Evolutionary conservation across 495 filamentous ascomycete species (phyloP).

Genomic region (Hyphodiscus hymeniophilus): DNA sequence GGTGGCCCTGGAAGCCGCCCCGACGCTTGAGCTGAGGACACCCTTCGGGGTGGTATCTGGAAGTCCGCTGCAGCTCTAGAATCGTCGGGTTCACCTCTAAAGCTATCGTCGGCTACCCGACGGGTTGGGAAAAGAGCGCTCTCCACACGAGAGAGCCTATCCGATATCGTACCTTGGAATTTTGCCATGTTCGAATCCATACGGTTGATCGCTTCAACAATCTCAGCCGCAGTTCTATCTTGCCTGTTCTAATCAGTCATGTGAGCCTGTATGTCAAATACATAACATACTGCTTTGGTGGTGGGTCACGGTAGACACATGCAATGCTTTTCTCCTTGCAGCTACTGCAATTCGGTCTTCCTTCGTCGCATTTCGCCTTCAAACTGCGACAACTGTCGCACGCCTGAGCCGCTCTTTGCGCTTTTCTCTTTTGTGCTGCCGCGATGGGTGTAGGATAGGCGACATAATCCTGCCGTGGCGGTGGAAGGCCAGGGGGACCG

Average conservation of each 20-base stretch:
- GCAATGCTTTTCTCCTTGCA: conserved; percentile 48
- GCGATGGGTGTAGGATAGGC: conserved; percentile 12
- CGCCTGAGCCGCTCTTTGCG: conserved; percentile 36
- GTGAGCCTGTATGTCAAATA: neutral
- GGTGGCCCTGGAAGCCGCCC: too few relatives aligned
- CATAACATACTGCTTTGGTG: conserved; percentile 54
- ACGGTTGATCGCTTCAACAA: conserved; percentile 29
- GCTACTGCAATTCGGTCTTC: conserved; percentile 45
- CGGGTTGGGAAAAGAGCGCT: too few relatives aligned
- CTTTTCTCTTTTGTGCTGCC: conserved; percentile 12
- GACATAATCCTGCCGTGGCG: conserved; percentile 3
- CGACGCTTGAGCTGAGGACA: too few relatives aligned
- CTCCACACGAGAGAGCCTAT: too few relatives aligned
- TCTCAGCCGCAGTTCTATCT: conserved; percentile 43
- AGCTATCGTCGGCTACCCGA: too few relatives aligned
- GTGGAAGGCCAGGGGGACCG: conserved; percentile 5
- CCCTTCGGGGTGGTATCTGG: too few relatives aligned
- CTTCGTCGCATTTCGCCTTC: conserved; percentile 68
- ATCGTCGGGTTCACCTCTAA: too few relatives aligned
- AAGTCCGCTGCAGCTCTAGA: too few relatives aligned
- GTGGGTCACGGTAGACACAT: conserved; percentile 59
- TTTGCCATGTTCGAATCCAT: conserved; percentile 2
- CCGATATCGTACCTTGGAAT: too few relatives aligned
- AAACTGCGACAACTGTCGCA: conserved; percentile 59
- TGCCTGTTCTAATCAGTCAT: conserved; percentile 28